These are phyloP conservation scores for Paratinospora sagittata DNA, from an alignment of 164 flowering plant species.

Conservation along the genomic window DNA sequence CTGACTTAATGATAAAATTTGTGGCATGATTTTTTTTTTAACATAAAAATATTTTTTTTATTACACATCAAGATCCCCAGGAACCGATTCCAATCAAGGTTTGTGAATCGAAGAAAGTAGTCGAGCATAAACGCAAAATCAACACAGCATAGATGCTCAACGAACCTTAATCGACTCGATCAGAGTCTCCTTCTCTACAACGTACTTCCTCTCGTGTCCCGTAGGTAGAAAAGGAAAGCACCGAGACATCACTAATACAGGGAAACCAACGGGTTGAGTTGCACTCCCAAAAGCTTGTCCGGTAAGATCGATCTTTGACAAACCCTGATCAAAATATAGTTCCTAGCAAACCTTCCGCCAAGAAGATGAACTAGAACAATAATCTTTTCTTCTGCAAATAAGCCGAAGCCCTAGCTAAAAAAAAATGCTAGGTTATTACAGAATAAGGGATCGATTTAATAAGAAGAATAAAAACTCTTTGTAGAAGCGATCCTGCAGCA, in stretches of 20 bases:
- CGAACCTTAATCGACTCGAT: constrained; percentile 55
- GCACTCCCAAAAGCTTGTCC: too few relatives aligned
- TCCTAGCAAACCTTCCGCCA: not conserved
- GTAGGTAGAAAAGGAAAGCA: constrained; percentile 50
- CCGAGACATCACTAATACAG: constrained; percentile 38
- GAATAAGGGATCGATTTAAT: not conserved
- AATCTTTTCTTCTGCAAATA: not conserved
- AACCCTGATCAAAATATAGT: too few relatives aligned
- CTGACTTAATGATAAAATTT: too few relatives aligned
- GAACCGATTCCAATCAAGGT: constrained; percentile 5
- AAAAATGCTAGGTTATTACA: not conserved
- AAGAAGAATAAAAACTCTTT: not conserved
- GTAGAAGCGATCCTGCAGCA: not conserved
- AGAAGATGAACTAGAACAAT: not conserved
- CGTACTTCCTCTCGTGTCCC: constrained; percentile 26
- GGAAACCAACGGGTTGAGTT: too few relatives aligned
- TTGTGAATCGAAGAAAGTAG: constrained; percentile 12
- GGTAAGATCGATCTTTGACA: too few relatives aligned
- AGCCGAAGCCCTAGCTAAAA: not conserved
- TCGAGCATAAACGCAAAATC: constrained; percentile 22
- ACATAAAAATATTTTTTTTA: not conserved
- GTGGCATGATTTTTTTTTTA: not conserved
- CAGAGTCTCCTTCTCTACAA: constrained; percentile 24
- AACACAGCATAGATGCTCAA: constrained; percentile 22
- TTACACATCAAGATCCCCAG: not conserved